Base-by-base conservation (phyloP, 345 rosid species). In the Brassica napus region DNA sequence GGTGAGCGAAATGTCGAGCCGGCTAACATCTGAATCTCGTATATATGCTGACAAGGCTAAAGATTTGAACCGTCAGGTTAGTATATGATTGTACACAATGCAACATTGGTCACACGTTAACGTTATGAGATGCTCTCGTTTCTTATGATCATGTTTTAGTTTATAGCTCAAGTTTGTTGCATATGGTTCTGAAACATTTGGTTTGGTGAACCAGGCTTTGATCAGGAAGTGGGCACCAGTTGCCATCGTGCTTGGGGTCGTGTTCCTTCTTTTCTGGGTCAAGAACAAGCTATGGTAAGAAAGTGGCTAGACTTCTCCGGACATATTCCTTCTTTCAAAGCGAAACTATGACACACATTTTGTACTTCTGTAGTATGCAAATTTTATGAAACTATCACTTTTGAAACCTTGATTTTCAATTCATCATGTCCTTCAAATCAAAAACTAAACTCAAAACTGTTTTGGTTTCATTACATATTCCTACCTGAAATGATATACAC, bases 191-290 rank as follows among this genome's bases (percentile, higher is more conserved):
- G 59, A 79, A 60, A 42, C 49, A 10, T 9, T 31, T 34, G 37
- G 49, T 60, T 65, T 81, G 65, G 67, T 72, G 8, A 64, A 71
- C 52, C 85, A 95, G 98, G 99, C 99, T 59, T 85, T 93, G 64
- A 93, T 93, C 83, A 87, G 97, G 71, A 96, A 96, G 76, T 93
- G 97, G 97, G 99, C 97, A 18, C 98, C 99, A 12, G 97, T 93
- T 12, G 98, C 94, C 3, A 86, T 96, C 14, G 97, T 96, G 69
- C 77, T 96, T 2, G 98, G 98, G 72, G 94, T 96, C 7, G 99
- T 93, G 31, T 93, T 90, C 85, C 86, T 96, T 78, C 91, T 95
- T 73, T 95, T 95, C 81, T 95, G 99, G 98, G 93, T 89, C 80
- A 95, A 93, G 85, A 64, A 81, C 34, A 95, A 93, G 85, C 59